These are phyloP conservation scores for Volutella citrinella DNA, from an alignment of 2,329 filamentous ascomycete genomes.

Conservation along the genomic window DNA sequence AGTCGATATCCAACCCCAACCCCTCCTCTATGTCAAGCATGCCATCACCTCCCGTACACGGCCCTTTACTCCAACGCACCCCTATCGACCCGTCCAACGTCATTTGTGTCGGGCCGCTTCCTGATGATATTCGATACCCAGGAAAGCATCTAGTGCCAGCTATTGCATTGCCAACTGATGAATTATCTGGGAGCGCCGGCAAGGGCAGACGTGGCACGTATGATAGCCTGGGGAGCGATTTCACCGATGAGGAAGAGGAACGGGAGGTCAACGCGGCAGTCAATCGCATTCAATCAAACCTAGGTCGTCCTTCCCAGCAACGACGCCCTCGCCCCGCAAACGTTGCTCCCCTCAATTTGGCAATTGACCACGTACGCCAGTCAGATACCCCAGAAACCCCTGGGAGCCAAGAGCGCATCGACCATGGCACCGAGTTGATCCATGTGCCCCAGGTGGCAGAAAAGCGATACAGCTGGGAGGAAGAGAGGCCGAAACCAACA, in stretches of 20 bases:
- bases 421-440: slow-evolving; percentile 42
- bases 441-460: slow-evolving; percentile 51
- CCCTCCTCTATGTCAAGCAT: slow-evolving; percentile 3
- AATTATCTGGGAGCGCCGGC: too few species aligned
- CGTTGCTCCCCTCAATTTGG: too few species aligned
- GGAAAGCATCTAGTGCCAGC: too few species aligned
- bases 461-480: slow-evolving; percentile 52
- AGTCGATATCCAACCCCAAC: slow-evolving; percentile 10
- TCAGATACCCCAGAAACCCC: too few species aligned
- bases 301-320: neutral
- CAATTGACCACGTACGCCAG: too few species aligned
- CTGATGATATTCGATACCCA: slow-evolving; percentile 41
- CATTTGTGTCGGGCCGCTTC: slow-evolving; percentile 53
- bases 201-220: slow-evolving; percentile 16
- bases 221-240: slow-evolving; percentile 55
- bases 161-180: too few species aligned
- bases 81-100: slow-evolving; percentile 52
- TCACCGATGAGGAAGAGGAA: slow-evolving; percentile 51
- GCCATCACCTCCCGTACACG: slow-evolving; percentile 3
- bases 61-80: slow-evolving; percentile 39
- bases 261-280: slow-evolving; percentile 23
- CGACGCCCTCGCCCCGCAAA: too few species aligned
- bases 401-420: slow-evolving; percentile 40
- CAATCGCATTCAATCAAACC: slow-evolving; percentile 18
- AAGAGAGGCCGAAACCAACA: too few species aligned